These are phyloP conservation scores for Aspergillus affinis DNA, from an alignment of 495 filamentous ascomycete genomes.

Conservation along the genomic window DNA sequence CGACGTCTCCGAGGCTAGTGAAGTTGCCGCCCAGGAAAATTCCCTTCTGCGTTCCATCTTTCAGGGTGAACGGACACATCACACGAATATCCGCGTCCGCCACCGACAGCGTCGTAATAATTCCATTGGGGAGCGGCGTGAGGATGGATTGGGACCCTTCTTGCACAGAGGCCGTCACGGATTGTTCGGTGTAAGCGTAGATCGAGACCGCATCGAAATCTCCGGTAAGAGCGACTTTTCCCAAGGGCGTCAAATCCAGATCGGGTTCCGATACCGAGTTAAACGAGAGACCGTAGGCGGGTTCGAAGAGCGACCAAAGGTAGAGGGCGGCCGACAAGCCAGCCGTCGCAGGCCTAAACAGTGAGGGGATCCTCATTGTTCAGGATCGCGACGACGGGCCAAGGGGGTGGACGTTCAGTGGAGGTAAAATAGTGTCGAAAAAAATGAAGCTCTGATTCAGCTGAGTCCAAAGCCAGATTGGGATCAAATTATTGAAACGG, in stretches of 20 bases:
- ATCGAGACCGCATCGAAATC: constrained; percentile 91
- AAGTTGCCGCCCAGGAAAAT: constrained; percentile 93
- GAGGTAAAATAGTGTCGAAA: constrained; percentile 5
- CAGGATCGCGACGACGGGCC: constrained; percentile 45
- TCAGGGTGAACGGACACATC: constrained; percentile 78
- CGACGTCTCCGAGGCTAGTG: constrained; percentile 76
- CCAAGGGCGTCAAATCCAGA: constrained; percentile 78
- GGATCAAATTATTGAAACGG: constrained; percentile 13
- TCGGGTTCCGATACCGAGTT: constrained; percentile 70
- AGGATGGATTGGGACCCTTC: constrained; percentile 84
- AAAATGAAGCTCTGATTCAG: constrained; percentile 8
- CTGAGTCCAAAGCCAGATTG: constrained; percentile 6
- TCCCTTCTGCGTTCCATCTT: constrained; percentile 65
- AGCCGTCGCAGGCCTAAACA: constrained; percentile 55
- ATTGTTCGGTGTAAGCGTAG: constrained; percentile 81
- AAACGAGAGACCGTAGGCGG: constrained; percentile 65
- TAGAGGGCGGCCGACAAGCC: constrained; percentile 43
- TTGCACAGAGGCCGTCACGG: constrained; percentile 59
- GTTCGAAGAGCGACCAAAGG: constrained; percentile 40
- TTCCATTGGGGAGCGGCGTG: constrained; percentile 80
- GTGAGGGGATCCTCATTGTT: constrained; percentile 58
- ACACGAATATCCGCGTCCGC: constrained; percentile 81
- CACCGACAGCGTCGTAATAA: constrained; percentile 67
- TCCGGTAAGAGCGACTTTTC: constrained; percentile 81
- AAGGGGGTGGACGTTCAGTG: constrained; percentile 13